phyloP scores from a whole-genome alignment of 1,139 yeast genomes.

The Casaregolazyma lundiana region DNA sequence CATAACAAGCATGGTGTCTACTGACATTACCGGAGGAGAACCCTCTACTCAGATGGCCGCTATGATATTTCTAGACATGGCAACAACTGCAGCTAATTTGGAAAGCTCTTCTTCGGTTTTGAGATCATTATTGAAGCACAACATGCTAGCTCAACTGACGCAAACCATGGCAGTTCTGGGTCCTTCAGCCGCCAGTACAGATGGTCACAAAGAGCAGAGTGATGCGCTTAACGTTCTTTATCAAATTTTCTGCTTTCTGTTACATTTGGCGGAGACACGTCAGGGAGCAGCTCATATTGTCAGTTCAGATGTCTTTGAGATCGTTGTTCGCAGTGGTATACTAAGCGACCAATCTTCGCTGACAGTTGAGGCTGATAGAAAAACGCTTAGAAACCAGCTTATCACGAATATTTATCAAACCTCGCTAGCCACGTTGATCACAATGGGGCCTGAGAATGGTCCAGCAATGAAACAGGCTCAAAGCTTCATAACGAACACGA shows the following conservation, averaged over 20 bases:
- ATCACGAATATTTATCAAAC: slow-evolving; percentile 49
- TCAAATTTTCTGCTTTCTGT: slow-evolving; percentile 61
- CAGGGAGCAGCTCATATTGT: slow-evolving; percentile 71
- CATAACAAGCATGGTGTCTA: slow-evolving; percentile 60
- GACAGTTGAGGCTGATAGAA: slow-evolving; percentile 83
- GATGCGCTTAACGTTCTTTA: slow-evolving; percentile 76
- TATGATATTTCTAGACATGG: slow-evolving; percentile 62
- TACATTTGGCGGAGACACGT: slow-evolving; percentile 71
- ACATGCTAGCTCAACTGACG: slow-evolving; percentile 59
- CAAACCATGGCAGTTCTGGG: slow-evolving; percentile 68
- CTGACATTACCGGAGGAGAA: slow-evolving; percentile 77
- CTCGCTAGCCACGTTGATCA: slow-evolving; percentile 58
- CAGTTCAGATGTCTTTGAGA: slow-evolving; percentile 34
- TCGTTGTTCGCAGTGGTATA: slow-evolving; percentile 42
- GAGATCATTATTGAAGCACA: slow-evolving; percentile 58
- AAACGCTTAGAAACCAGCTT: slow-evolving; percentile 34
- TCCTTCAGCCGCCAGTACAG: slow-evolving; percentile 42
- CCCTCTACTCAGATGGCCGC: slow-evolving; percentile 77
- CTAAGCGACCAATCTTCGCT: slow-evolving; percentile 37
- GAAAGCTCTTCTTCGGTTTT: slow-evolving; percentile 54
- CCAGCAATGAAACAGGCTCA: slow-evolving; percentile 55
- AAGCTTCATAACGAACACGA: slow-evolving; percentile 49
- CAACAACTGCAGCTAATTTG: slow-evolving; percentile 50
- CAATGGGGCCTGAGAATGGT: slow-evolving; percentile 76
- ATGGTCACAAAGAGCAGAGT: slow-evolving; percentile 34